These are phyloP conservation scores for Silene vulgaris DNA, from an alignment of 179 eudicot species.

Conservation along the genomic window DNA sequence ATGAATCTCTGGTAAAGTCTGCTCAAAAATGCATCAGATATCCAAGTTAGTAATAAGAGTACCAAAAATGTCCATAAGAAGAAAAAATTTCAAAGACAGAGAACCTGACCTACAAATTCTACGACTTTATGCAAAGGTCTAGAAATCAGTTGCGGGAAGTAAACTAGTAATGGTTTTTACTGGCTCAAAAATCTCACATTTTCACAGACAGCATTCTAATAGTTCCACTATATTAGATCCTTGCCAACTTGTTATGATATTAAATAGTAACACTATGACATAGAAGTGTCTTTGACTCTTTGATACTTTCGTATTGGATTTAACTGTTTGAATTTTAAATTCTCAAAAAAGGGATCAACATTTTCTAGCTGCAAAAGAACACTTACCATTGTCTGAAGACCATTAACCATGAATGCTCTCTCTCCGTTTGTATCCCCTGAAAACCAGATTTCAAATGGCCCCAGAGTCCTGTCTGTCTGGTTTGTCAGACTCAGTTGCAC, in stretches of 20 bases:
- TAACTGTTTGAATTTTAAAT: neutral
- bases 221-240: neutral
- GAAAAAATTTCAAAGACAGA: neutral
- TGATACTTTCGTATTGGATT: neutral
- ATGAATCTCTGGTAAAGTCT: constrained; percentile 64
- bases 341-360: neutral
- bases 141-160: neutral
- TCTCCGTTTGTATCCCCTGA: constrained; percentile 64
- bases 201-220: neutral
- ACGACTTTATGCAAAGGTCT: neutral
- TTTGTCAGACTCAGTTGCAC: constrained; percentile 67
- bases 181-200: constrained; percentile 2
- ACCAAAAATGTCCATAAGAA: constrained; percentile 6
- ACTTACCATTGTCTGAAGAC: constrained; percentile 73
- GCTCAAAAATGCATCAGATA: constrained; percentile 30
- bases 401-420: constrained; percentile 78
- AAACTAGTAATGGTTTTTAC: neutral
- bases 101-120: neutral
- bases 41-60: constrained; percentile 19
- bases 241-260: neutral
- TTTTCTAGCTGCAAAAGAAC: constrained; percentile 9
- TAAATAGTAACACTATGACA: neutral
- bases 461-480: constrained; percentile 78
- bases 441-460: constrained; percentile 86
- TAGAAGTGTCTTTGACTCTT: neutral